phyloP scores from a whole-genome alignment of 2,329 filamentous ascomycete genomes.

The Fusarium temperatum region DNA sequence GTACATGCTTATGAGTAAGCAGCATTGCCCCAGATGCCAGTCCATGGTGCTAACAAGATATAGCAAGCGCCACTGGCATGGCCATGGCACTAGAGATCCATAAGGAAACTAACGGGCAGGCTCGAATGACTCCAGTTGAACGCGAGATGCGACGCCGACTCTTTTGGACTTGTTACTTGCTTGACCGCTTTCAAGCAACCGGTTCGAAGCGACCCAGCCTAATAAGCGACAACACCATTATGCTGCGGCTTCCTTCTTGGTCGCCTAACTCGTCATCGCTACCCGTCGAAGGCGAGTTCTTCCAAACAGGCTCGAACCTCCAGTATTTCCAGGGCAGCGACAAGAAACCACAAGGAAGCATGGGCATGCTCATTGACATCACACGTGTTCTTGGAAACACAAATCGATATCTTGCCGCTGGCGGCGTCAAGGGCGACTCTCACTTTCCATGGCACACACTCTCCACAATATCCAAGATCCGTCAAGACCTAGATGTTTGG shows the following conservation, averaged over 20 bases:
- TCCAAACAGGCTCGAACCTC: conserved; percentile 80
- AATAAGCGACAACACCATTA: conserved; percentile 78
- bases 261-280: conserved; percentile 68
- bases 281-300: conserved; percentile 80
- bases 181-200: conserved; percentile 84
- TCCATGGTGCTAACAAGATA: conserved; percentile 46
- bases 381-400: conserved; percentile 83
- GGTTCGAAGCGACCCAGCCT: conserved; percentile 85
- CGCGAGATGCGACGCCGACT: conserved; percentile 80
- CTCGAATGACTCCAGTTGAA: conserved; percentile 71
- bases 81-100: conserved; percentile 83
- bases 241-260: conserved; percentile 80
- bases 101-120: conserved; percentile 73
- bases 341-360: conserved; percentile 78
- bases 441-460: conserved; percentile 92
- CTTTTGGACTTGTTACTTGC: conserved; percentile 89
- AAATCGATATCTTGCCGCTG: conserved; percentile 83
- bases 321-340: conserved; percentile 75
- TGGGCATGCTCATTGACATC: conserved; percentile 85
- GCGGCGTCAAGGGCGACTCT: conserved; percentile 87
- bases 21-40: not conserved
- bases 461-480: conserved; percentile 85
- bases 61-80: conserved; percentile 83
- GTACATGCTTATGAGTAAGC: conserved; percentile 82
- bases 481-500: conserved; percentile 87